Base-by-base conservation (phyloP, 768 basidiomycete genomes). In the Leccinellum rugosiceps region DNA sequence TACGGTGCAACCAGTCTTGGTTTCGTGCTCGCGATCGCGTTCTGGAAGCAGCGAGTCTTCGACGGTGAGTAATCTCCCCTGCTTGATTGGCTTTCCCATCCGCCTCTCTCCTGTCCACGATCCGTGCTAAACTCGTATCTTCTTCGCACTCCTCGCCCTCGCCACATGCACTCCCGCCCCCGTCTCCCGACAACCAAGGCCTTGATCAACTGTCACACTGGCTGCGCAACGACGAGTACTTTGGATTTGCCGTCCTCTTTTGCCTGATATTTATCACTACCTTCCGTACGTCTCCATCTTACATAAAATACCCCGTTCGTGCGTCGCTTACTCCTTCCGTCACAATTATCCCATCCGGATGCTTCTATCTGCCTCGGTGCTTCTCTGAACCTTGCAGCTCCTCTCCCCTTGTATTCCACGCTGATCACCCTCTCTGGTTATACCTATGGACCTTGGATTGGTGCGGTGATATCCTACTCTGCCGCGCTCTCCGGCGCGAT, bases 371-470 rank as follows among this genome's bases (percentile, higher is more conserved):
- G 14, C 50, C 43, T 56, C 41, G 49, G 45, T 55, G 43, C 46
- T 46, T 55, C 56, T 59, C 61, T 43, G 54, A 46, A 26, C 52
- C 30, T 30, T 57, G 31, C 68, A 93, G 92, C 94, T 43, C 94
- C 94, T 34, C 67, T 97, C 49, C 94, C 94, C 34, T 78, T 97
- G 55, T 97, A 96, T 75, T 94, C 92, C 63, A 96, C 94, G 0
- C 80, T 97, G 74, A 94, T 96, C 68, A 84, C 92, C 62, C 78
- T 97, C 63, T 90, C 92, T 44, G 94, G 94, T 23, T 96, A 96
- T 72, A 93, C 92, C 10, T 94, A 86, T 67, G 92, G 92, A 52
- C 80, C 90, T 21, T 87, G 85, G 85, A 79, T 80, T 47, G 94
- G 94, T 63, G 92, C 92, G 58, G 74, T 90, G 63, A 84, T 97